phyloP scores from a whole-genome alignment of 768 basidiomycete species.

The Boletus rubroflammeus region DNA sequence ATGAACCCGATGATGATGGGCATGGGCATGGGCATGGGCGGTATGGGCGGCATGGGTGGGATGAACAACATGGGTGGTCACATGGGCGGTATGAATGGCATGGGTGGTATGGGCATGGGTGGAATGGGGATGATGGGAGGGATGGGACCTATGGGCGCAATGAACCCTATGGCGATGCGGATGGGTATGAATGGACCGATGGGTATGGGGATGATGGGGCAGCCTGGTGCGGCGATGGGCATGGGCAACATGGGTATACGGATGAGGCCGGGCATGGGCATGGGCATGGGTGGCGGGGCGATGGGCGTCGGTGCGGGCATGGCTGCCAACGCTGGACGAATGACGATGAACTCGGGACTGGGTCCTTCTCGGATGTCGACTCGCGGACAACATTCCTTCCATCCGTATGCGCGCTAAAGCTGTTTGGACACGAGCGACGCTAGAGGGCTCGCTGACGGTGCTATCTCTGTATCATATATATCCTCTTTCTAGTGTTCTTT shows the following conservation, averaged over 20 bases:
- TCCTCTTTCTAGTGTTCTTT: conserved; percentile 19
- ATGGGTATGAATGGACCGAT: conserved; percentile 33
- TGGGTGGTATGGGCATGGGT: conserved; percentile 23
- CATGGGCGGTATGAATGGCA: conserved; percentile 21
- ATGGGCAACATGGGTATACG: conserved; percentile 34
- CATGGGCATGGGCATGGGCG: conserved; percentile 48
- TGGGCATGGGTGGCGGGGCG: conserved; percentile 37
- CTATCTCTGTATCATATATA: conserved; percentile 33
- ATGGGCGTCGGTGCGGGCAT: conserved; percentile 35
- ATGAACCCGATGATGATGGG: conserved; percentile 47
- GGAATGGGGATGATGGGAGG: conserved; percentile 39
- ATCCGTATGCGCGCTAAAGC: conserved; percentile 60
- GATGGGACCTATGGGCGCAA: conserved; percentile 25
- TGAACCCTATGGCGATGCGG: conserved; percentile 35
- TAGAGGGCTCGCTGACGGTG: not conserved
- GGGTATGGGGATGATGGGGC: conserved; percentile 38
- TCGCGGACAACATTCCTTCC: conserved; percentile 58
- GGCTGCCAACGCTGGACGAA: conserved; percentile 35
- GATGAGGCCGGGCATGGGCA: conserved; percentile 38
- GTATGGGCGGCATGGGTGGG: conserved; percentile 33
- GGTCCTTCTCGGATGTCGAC: conserved; percentile 48
- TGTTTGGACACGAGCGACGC: not conserved
- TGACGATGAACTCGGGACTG: conserved; percentile 39
- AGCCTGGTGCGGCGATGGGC: conserved; percentile 16
- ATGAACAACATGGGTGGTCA: conserved; percentile 28